Evolutionary conservation across 1,284 basidiomycete genomes (phyloP).

Genomic region (Pterulicium gracile): DNA sequence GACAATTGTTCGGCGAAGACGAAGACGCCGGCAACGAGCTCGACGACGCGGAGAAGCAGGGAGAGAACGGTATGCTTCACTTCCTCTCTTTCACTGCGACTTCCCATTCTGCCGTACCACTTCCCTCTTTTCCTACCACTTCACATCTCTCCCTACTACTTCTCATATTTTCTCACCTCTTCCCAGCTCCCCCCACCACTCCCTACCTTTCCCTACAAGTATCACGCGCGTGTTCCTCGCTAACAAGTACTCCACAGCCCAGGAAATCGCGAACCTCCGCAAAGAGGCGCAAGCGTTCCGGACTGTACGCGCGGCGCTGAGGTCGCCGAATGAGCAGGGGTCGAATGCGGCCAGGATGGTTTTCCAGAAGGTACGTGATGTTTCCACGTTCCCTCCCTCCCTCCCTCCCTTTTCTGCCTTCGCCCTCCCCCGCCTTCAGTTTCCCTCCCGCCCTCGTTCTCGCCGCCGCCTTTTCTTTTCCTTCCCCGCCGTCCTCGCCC

Average conservation of each 20-base stretch:
- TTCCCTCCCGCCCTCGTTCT: too few relatives aligned
- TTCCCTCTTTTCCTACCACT: too few relatives aligned
- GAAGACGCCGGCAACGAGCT: slow-evolving; percentile 72
- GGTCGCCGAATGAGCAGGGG: slow-evolving; percentile 28
- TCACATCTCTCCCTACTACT: background rate
- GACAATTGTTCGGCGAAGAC: slow-evolving; percentile 92
- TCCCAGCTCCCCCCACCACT: too few relatives aligned
- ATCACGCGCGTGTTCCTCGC: too few relatives aligned
- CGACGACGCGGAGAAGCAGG: slow-evolving; percentile 78
- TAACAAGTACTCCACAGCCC: too few relatives aligned
- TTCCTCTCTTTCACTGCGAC: background rate
- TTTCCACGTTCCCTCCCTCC: too few relatives aligned
- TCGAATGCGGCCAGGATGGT: slow-evolving; percentile 54
- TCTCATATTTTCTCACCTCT: slow-evolving; percentile 4
- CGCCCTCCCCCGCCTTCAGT: too few relatives aligned
- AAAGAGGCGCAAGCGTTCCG: slow-evolving; percentile 87
- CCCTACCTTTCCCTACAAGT: slow-evolving; percentile 4
- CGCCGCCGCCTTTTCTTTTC: too few relatives aligned
- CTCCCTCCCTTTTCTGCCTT: too few relatives aligned
- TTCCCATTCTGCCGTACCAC: slow-evolving; percentile 4
- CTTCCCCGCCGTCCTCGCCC: too few relatives aligned
- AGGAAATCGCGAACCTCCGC: slow-evolving; percentile 84
- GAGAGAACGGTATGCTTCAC: slow-evolving; percentile 66
- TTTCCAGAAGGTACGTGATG: slow-evolving; percentile 81
- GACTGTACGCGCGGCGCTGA: slow-evolving; percentile 58